These are phyloP conservation scores for Sambucus nigra DNA, from an alignment of 129 eudicot genomes.

Conservation along the genomic window DNA sequence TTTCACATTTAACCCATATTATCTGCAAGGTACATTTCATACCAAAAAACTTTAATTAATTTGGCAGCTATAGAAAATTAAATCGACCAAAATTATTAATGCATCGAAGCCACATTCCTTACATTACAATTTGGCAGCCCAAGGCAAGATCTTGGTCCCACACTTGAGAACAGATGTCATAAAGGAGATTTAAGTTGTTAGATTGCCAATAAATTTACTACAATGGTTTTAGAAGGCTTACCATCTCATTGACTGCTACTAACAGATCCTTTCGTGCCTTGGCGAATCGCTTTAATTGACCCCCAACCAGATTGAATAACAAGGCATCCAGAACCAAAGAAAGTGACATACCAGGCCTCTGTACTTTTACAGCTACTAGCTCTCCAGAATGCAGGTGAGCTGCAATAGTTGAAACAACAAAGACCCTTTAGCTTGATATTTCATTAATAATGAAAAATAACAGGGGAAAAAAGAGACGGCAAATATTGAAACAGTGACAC, in stretches of 20 bases:
- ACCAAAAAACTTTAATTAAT: too few relatives aligned
- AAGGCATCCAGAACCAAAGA: constrained; percentile 87
- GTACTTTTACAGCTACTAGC: constrained; percentile 96
- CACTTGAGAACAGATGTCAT: too few relatives aligned
- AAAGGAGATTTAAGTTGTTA: constrained; percentile 1
- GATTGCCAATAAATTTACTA: constrained; percentile 1
- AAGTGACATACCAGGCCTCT: constrained; percentile 93
- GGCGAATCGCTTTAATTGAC: constrained; percentile 92
- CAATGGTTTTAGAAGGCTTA: constrained; percentile 26
- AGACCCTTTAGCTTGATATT: constrained; percentile 2
- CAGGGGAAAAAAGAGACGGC: too few relatives aligned
- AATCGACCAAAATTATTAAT: too few relatives aligned
- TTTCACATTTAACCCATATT: too few relatives aligned
- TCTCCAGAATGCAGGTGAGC: constrained; percentile 99
- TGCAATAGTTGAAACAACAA: constrained; percentile 64
- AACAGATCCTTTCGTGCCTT: constrained; percentile 91
- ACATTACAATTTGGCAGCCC: too few relatives aligned
- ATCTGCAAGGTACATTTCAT: too few relatives aligned
- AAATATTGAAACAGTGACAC: too few relatives aligned
- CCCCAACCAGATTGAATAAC: constrained; percentile 89
- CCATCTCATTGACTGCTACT: constrained; percentile 95
- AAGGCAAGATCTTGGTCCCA: too few relatives aligned
- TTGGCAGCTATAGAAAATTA: too few relatives aligned
- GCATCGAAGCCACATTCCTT: too few relatives aligned
- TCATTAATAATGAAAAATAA: too few relatives aligned